These are phyloP conservation scores for Rhizopogon rudus DNA, from an alignment of 768 basidiomycete genomes.

Conservation along the genomic window DNA sequence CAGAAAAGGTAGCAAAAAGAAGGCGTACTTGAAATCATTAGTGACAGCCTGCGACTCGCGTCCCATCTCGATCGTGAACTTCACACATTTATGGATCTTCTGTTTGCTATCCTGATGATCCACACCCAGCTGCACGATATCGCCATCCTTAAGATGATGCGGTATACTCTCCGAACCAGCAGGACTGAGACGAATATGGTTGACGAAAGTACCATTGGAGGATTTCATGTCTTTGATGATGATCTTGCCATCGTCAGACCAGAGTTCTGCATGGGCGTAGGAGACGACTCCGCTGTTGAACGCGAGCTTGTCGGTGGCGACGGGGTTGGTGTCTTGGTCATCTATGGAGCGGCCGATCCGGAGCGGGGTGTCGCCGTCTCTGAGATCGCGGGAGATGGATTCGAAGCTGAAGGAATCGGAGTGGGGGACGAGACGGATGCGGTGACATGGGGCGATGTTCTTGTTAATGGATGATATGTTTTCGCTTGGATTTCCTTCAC, in stretches of 20 bases:
- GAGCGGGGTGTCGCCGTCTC: constrained; percentile 60
- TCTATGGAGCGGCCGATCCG: constrained; percentile 97
- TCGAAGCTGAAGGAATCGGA: constrained; percentile 95
- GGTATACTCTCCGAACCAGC: constrained; percentile 80
- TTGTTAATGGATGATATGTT: no score
- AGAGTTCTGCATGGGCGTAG: constrained; percentile 91
- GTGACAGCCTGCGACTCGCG: constrained; percentile 86
- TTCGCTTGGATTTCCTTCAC: constrained; percentile 35
- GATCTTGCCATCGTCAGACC: constrained; percentile 71
- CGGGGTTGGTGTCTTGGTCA: constrained; percentile 40
- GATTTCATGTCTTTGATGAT: constrained; percentile 88
- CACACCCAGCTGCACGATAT: constrained; percentile 91
- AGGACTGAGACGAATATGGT: constrained; percentile 82
- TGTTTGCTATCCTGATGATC: constrained; percentile 98
- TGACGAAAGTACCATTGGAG: constrained; percentile 89
- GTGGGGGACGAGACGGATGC: no score
- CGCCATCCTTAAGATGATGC: constrained; percentile 83
- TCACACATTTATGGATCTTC: constrained; percentile 96
- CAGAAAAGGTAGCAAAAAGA: neutral
- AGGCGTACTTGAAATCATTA: constrained; percentile 78
- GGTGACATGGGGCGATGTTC: no score
- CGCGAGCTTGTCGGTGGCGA: constrained; percentile 74
- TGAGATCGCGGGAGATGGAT: constrained; percentile 83
- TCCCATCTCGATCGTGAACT: constrained; percentile 88
- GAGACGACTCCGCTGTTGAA: constrained; percentile 96